Base-by-base conservation (phyloP, 1,284 basidiomycete species). In the Sporisorium sorghi region DNA sequence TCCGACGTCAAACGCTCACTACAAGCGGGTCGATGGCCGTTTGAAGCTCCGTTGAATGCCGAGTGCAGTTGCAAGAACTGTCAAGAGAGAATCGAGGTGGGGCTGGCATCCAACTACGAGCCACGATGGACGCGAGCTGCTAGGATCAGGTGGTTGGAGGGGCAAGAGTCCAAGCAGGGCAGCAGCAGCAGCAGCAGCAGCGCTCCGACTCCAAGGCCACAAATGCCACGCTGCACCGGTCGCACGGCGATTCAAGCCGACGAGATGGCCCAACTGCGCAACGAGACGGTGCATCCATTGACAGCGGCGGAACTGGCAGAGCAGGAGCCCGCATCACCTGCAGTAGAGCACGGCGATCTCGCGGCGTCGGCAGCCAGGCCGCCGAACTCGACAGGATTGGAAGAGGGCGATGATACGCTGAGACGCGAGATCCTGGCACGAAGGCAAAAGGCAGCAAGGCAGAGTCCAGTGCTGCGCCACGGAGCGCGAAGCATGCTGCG, bases 51-150 rank as follows among this genome's bases (percentile, higher is more conserved):
- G 3, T 50, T 73, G 47, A 73, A 73, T 14, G 49, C 28, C 5
- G 71, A 73, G 30, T 73, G 71, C 50, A 73, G 60, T 56, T 73
- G 71, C 58, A 73, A 66, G 47, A 60, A 68, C 43, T 73, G 71
- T 55, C 60, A 65, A 47, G 51, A 57, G 4, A 59, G 23, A 47
- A 73, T 73, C 58, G 61, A 68, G 28, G 58, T 73, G n/a, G 71
- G 60, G 11, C 33, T 69, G 50, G 48, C 40, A 17, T 54, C 57
- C 44, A 35, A 68, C 37, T 73, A 73, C 39, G 53, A 65, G 35
- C 66, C 71, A 9, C 53, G 55, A 14, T 73, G 71, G 71, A 61
- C 71, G 3, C 53, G 66, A 9, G 65, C 65, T 9, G 71, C 71
- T 0, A 56, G 71, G 26, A 56, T 65, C 10, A 35, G 66, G 26